phyloP scores from a whole-genome alignment of 1,284 basidiomycete genomes.

The Moesziomyces globuligerus region DNA sequence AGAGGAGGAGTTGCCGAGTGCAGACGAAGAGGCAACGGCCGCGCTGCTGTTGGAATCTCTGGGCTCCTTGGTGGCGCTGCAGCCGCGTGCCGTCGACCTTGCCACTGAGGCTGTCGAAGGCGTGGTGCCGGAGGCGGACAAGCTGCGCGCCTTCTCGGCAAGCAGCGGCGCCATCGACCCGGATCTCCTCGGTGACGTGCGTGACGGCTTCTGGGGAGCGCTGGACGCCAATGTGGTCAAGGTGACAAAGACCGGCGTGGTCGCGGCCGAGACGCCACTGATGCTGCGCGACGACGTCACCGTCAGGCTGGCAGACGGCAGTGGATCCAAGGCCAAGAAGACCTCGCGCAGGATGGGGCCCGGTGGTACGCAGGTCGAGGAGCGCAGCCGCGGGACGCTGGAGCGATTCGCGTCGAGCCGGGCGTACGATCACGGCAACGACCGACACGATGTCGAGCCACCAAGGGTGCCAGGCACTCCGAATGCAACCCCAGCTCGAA shows the following conservation, averaged over 20 bases:
- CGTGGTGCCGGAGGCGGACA: conserved; percentile 16
- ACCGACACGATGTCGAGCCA: conserved; percentile 41
- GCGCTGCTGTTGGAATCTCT: conserved; percentile 45
- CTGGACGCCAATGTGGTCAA: conserved; percentile 39
- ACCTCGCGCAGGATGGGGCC: conserved; percentile 10
- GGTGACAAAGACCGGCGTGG: conserved; percentile 15
- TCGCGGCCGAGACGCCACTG: conserved; percentile 18
- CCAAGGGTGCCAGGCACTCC: conserved; percentile 1
- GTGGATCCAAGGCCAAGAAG: conserved; percentile 34
- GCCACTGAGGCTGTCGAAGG: conserved; percentile 9
- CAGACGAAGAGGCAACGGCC: conserved; percentile 46
- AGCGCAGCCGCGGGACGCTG: conserved; percentile 27
- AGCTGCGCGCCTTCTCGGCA: conserved; percentile 28
- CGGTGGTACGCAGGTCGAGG: conserved; percentile 12
- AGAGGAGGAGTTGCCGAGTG: conserved; percentile 19
- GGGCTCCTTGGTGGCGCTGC: conserved; percentile 30
- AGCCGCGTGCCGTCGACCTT: conserved; percentile 24
- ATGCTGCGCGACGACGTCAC: conserved; percentile 48
- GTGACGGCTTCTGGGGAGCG: conserved; percentile 58
- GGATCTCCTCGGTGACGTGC: conserved; percentile 34
- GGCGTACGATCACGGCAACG: conserved; percentile 33
- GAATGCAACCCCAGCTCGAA: neutral
- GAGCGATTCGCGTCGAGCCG: conserved; percentile 43
- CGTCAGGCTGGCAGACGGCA: conserved; percentile 37
- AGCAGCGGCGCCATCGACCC: conserved; percentile 50